Base-by-base conservation (phyloP, 257 asterid genomes). In the Primulina tabacum region DNA sequence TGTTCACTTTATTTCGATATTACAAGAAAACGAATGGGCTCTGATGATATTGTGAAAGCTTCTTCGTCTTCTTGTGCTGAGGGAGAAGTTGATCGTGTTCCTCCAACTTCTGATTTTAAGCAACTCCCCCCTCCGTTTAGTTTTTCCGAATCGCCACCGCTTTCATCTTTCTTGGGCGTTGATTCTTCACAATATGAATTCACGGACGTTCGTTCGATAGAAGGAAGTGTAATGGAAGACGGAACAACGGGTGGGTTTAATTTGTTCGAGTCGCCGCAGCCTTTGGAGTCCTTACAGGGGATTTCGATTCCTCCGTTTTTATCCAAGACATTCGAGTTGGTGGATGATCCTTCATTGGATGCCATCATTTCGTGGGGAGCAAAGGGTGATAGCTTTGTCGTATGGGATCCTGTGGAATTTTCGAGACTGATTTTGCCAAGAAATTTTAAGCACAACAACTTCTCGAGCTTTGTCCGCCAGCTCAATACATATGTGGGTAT, bases 381-480 rank as follows among this genome's bases (percentile, higher is more conserved):
- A 0, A 78, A 37, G 0, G 98, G 95, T 0, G 77, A 74, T 53
- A 89, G 92, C 87, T 90, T 92, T 64, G 90, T 92, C 43, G 96
- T 92, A 53, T 86, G 94, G 96, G 92, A 92, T 17, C 92, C 84
- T 3, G 68, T 79, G 47, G 97, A 88, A 62, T 92, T 90, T 58
- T 75, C 96, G 9, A 83, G 89, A 68, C 24, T 43, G 32, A 64
- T 90, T 21, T 71, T 92, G 76, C 98, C 98, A 0, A 80, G 80
- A 78, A 83, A 82, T 73, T 92, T 92, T 87, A 92, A 92, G 88
- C 98, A 92, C 87, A 86, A 82, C 84, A 90, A 92, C 73, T 92
- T 88, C 82, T 90, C 97, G 4, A 92, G 98, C 80, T 92, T 92
- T 80, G 97, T 92, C 77, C 93, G 98, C 11, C 98, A 91, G 87